phyloP scores from a whole-genome alignment of 2,329 filamentous ascomycete genomes.

The Sporothrix pseudoabietina region DNA sequence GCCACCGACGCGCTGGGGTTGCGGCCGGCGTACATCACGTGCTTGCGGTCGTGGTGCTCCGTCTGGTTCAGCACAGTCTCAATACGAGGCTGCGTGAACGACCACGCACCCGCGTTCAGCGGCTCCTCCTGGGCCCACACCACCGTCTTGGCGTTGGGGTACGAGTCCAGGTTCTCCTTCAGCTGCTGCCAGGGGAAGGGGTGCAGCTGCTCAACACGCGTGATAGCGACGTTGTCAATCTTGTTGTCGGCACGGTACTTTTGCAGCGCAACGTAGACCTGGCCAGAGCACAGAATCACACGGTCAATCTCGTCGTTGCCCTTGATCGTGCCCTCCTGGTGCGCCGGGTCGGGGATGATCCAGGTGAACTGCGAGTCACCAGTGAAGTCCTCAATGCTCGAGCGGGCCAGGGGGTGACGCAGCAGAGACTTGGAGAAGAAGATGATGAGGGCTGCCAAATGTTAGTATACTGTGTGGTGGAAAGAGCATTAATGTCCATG shows the following conservation, averaged over 20 bases:
- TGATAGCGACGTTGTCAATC: conserved; percentile 89
- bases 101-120: conserved; percentile 95
- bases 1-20: conserved; percentile 92
- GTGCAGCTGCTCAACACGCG: conserved; percentile 94
- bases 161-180: conserved; percentile 93
- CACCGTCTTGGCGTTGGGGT: conserved; percentile 96
- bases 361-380: conserved; percentile 92
- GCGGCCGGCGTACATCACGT: conserved; percentile 95
- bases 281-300: conserved; percentile 90
- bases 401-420: conserved; percentile 89
- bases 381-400: conserved; percentile 85
- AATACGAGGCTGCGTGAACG: conserved; percentile 93
- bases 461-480: conserved; percentile 8
- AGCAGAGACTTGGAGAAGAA: conserved; percentile 99
- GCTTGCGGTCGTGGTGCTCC: conserved; percentile 86
- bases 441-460: conserved; percentile 72
- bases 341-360: conserved; percentile 90
- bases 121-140: conserved; percentile 98
- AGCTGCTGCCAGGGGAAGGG: conserved; percentile 98
- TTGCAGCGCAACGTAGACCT: conserved; percentile 86
- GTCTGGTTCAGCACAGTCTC: conserved; percentile 96
- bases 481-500: neutral
- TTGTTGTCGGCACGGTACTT: conserved; percentile 89
- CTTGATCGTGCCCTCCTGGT: conserved; percentile 74
- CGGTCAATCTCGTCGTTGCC: conserved; percentile 85